phyloP scores from a whole-genome alignment of 768 basidiomycete genomes.

The Calocybe indica region DNA sequence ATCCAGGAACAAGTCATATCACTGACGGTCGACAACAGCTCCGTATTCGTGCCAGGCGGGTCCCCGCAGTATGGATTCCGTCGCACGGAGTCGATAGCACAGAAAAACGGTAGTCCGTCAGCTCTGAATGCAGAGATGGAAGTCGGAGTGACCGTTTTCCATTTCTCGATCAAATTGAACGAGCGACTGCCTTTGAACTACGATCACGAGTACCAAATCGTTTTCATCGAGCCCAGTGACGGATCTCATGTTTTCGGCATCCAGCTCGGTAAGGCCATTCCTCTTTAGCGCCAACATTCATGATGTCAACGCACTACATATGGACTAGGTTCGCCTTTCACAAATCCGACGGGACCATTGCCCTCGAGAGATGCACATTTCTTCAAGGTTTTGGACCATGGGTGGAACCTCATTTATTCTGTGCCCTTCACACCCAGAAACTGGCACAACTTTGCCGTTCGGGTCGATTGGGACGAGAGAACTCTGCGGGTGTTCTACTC shows the following conservation, averaged over 20 bases:
- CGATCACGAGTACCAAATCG: slow-evolving; percentile 56
- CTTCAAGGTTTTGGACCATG: slow-evolving; percentile 54
- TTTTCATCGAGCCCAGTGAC: slow-evolving; percentile 58
- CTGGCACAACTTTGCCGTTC: slow-evolving; percentile 61
- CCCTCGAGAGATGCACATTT: slow-evolving; percentile 37
- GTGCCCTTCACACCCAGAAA: slow-evolving; percentile 32
- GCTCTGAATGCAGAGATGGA: slow-evolving; percentile 35
- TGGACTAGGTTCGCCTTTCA: slow-evolving; percentile 48
- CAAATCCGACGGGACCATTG: slow-evolving; percentile 37
- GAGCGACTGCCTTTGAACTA: slow-evolving; percentile 39
- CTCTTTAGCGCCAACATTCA: neutral
- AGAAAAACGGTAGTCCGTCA: slow-evolving; percentile 30
- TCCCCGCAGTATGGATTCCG: slow-evolving; percentile 51
- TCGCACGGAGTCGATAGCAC: slow-evolving; percentile 53
- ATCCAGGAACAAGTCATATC: slow-evolving; percentile 42
- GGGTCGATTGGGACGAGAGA: slow-evolving; percentile 47
- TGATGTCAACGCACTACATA: neutral
- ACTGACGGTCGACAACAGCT: slow-evolving; percentile 50
- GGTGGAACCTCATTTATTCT: slow-evolving; percentile 42
- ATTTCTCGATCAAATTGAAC: slow-evolving; percentile 36
- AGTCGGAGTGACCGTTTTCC: slow-evolving; percentile 21
- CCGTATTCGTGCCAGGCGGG: slow-evolving; percentile 49
- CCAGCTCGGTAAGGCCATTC: slow-evolving; percentile 39
- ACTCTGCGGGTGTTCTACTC: slow-evolving; percentile 52
- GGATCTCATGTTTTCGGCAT: slow-evolving; percentile 56